These are phyloP conservation scores for Neurospora discreta DNA, from an alignment of 495 filamentous ascomycete genomes.

Conservation along the genomic window DNA sequence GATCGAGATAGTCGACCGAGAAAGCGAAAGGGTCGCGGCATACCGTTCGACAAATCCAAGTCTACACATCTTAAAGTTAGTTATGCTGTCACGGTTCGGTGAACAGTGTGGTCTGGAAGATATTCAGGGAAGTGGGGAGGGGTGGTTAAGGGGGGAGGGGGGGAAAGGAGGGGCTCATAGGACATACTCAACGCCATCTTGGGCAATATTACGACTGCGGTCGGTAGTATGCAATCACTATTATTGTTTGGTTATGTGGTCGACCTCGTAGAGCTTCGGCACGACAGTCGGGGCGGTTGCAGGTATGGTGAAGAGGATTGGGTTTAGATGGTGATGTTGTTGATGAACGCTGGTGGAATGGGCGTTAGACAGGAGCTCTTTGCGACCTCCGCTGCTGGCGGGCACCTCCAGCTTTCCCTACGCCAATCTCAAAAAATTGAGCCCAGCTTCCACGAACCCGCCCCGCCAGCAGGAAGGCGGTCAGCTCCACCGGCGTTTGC, in stretches of 20 bases:
- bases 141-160: background rate
- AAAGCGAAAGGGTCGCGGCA: constrained; percentile 1
- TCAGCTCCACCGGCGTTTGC: background rate
- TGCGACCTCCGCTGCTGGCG: constrained; percentile 10
- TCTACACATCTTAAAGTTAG: constrained; percentile 27
- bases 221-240: background rate
- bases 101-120: background rate
- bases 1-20: background rate
- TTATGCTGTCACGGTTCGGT: constrained; percentile 5
- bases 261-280: constrained; percentile 1
- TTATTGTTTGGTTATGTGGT: constrained; percentile 1
- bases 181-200: constrained; percentile 41
- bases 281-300: background rate
- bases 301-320: constrained; percentile 1
- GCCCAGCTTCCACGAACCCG: constrained; percentile 4
- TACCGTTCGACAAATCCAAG: constrained; percentile 43
- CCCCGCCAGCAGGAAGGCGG: constrained; percentile 1
- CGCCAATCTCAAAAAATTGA: constrained; percentile 24
- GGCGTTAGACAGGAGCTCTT: background rate
- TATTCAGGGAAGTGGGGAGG: background rate
- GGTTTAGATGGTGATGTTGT: background rate
- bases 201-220: constrained; percentile 1
- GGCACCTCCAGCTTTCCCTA: constrained; percentile 10
- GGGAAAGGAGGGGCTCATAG: background rate
- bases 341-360: background rate